Percentiles rank a stretch among this genome's conserved stretches.
Evolutionary conservation across 768 basidiomycete species (phyloP).

Genomic region (Mrakia gelida): DNA sequence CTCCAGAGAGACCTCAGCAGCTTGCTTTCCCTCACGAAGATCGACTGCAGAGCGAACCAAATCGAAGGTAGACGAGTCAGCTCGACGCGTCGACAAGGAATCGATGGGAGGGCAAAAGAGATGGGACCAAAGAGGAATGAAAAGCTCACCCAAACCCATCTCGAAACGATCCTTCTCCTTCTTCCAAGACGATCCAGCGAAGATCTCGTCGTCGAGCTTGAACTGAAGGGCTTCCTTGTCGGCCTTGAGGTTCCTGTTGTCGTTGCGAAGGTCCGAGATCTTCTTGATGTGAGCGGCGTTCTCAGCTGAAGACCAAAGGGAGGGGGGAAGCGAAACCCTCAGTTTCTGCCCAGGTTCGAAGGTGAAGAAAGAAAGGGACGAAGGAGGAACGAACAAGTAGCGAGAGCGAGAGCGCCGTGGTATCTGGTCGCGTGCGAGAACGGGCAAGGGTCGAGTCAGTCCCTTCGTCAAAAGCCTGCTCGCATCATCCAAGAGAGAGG

Average conservation of each 20-base stretch:
- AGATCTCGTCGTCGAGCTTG: slow-evolving; percentile 70
- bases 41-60: not conserved
- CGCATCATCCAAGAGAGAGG: no score
- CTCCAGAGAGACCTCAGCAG: slow-evolving; percentile 64
- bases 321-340: not conserved
- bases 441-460: no score
- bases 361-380: not conserved
- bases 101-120: no score
- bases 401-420: slow-evolving; percentile 18
- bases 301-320: not conserved
- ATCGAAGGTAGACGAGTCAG: not conserved
- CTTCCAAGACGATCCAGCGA: slow-evolving; percentile 74
- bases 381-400: slow-evolving; percentile 12
- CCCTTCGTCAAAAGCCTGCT: no score
- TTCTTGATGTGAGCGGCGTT: slow-evolving; percentile 26
- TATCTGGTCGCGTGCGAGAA: not conserved
- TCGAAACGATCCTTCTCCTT: slow-evolving; percentile 83
- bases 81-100: not conserved
- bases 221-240: slow-evolving; percentile 72
- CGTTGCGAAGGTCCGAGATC: slow-evolving; percentile 56
- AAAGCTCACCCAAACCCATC: slow-evolving; percentile 69
- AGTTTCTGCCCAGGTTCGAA: not conserved
- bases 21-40: slow-evolving; percentile 48
- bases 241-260: slow-evolving; percentile 69
- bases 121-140: no score